Conservation (phyloP, 306 rosid genomes). For the Vachellia pachyceras region DNA sequence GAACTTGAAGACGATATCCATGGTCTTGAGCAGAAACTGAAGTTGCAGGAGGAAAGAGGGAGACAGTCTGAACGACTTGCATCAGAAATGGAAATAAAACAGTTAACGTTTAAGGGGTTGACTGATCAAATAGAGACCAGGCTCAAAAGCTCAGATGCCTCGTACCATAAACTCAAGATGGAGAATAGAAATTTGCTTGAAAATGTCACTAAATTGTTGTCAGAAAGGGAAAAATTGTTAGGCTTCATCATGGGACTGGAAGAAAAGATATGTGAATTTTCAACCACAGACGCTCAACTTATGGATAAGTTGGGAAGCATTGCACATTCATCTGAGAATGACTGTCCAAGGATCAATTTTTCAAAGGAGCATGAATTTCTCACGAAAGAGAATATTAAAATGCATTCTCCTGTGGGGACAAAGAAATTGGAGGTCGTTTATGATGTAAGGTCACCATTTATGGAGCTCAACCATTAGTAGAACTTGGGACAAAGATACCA, state of each 20-base stretch:
- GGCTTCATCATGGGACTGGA: constrained; percentile 47
- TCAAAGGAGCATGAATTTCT: constrained; percentile 43
- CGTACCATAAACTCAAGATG: constrained; percentile 57
- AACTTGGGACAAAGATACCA: not conserved
- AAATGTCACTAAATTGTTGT: constrained; percentile 57
- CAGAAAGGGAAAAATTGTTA: constrained; percentile 66
- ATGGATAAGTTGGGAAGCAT: constrained; percentile 51
- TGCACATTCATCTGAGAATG: constrained; percentile 48
- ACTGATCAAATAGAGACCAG: constrained; percentile 58
- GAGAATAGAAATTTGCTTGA: constrained; percentile 65
- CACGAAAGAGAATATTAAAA: constrained; percentile 53
- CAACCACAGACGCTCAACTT: constrained; percentile 53
- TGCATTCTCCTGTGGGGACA: constrained; percentile 45
- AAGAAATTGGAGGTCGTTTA: constrained; percentile 56
- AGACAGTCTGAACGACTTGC: constrained; percentile 54
- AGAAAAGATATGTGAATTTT: constrained; percentile 57
- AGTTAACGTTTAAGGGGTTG: constrained; percentile 50
- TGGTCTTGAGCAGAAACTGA: constrained; percentile 56
- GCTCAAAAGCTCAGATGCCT: constrained; percentile 57
- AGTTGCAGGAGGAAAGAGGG: constrained; percentile 55
- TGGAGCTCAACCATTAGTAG: constrained; percentile 62
- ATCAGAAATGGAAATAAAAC: constrained; percentile 54
- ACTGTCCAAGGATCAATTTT: constrained; percentile 37
- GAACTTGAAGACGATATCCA: constrained; percentile 69
- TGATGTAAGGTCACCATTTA: constrained; percentile 65